Percentiles rank a stretch among this genome's conserved stretches.
phyloP scores from a whole-genome alignment of 176 grass and related monocot genomes.

The Lolium multiflorum region DNA sequence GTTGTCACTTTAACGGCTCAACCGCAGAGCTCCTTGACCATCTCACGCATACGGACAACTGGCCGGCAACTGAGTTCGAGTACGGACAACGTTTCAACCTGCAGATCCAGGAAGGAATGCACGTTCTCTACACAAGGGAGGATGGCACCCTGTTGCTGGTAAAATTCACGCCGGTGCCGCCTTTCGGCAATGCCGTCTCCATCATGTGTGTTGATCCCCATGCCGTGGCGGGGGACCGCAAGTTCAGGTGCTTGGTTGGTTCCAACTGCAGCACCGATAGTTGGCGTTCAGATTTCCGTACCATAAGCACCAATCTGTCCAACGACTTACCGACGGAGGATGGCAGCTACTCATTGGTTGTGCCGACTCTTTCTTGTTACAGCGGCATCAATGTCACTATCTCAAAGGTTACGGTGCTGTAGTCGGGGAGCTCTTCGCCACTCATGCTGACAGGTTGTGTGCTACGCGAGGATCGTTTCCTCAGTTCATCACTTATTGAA shows the following conservation, averaged over 20 bases:
- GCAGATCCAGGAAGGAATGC: not conserved
- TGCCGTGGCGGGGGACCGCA: not conserved
- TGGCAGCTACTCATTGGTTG: not conserved
- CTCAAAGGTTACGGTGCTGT: not conserved
- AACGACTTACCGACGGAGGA: not conserved
- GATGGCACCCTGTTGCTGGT: not conserved
- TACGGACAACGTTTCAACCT: not conserved
- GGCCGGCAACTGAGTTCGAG: not conserved
- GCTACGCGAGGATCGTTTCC: not conserved
- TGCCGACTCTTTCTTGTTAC: not conserved
- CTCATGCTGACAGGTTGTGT: not conserved
- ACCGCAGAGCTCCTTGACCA: not conserved
- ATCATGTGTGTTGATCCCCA: not conserved
- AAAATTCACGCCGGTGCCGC: not conserved
- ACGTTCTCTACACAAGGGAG: not conserved
- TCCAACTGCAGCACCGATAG: not conserved
- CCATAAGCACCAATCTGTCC: not conserved
- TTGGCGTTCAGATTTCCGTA: not conserved
- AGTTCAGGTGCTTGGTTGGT: not conserved
- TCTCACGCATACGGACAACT: not conserved
- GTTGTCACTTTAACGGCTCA: not conserved
- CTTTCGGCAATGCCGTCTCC: not conserved
- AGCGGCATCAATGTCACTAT: not conserved
- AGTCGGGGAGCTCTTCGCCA: not conserved
- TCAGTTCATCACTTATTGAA: not conserved